Conservation (phyloP, 495 filamentous ascomycete species). For the Lasiosphaeriaceae sp. region DNA sequence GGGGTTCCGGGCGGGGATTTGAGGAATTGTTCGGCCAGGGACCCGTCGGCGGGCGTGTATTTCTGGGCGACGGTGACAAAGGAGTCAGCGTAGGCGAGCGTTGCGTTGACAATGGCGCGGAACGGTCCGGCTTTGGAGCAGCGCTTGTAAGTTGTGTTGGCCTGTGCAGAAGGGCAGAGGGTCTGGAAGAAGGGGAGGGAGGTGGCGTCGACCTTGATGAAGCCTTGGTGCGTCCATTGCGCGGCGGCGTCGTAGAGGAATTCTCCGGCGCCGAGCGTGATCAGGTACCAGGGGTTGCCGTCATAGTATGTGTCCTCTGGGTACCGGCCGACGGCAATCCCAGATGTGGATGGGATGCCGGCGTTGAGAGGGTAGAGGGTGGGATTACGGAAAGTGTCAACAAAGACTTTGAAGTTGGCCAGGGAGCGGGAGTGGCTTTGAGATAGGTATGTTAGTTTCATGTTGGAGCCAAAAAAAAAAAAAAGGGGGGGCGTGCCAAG, state of each 20-base stretch:
- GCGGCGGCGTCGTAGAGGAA: slow-evolving; percentile 58
- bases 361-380: slow-evolving; percentile 53
- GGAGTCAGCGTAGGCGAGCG: slow-evolving; percentile 57
- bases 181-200: slow-evolving; percentile 54
- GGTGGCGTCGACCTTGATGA: slow-evolving; percentile 43
- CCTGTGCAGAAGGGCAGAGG: slow-evolving; percentile 40
- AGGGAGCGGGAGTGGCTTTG: slow-evolving; percentile 46
- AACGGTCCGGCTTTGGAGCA: slow-evolving; percentile 35
- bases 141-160: slow-evolving; percentile 43
- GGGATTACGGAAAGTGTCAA: slow-evolving; percentile 54
- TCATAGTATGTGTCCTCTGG: slow-evolving; percentile 61
- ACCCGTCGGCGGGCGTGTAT: slow-evolving; percentile 50
- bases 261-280: slow-evolving; percentile 57
- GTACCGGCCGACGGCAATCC: slow-evolving; percentile 62
- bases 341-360: slow-evolving; percentile 37
- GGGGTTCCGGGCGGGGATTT: slow-evolving; percentile 41
- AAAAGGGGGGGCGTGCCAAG: too few species aligned
- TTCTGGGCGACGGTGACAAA: slow-evolving; percentile 51
- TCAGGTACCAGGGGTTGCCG: slow-evolving; percentile 63
- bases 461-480: neutral
- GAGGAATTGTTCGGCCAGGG: slow-evolving; percentile 57
- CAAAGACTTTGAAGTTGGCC: slow-evolving; percentile 58
- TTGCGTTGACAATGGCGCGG: slow-evolving; percentile 37
- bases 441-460: neutral
- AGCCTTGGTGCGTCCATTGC: slow-evolving; percentile 49